phyloP scores from a whole-genome alignment of 2,329 filamentous ascomycete species.

The Didymella segeticola region DNA sequence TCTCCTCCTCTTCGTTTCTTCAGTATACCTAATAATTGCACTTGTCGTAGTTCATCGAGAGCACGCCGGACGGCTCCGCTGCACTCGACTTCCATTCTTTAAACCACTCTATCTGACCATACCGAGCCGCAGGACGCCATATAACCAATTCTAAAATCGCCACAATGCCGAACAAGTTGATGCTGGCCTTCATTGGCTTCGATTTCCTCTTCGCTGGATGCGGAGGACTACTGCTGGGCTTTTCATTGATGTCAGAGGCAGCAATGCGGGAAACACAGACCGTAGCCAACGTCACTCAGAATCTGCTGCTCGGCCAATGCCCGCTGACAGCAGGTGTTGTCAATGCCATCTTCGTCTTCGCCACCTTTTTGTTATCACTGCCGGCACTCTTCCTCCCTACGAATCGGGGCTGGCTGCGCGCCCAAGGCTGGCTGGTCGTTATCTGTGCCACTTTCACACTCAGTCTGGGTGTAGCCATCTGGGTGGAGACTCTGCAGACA shows the following conservation, averaged over 20 bases:
- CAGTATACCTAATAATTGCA: slow-evolving; percentile 40
- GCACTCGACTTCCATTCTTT: slow-evolving; percentile 45
- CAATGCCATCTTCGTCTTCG: slow-evolving; percentile 75
- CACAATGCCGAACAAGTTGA: slow-evolving; percentile 60
- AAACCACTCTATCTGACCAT: slow-evolving; percentile 3
- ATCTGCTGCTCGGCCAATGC: slow-evolving; percentile 60
- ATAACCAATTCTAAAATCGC: slow-evolving; percentile 26
- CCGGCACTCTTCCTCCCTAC: slow-evolving; percentile 73
- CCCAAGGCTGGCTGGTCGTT: slow-evolving; percentile 69
- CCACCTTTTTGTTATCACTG: slow-evolving; percentile 72
- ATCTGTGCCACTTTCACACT: slow-evolving; percentile 70
- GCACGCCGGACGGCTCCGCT: slow-evolving; percentile 49
- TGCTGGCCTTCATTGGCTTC: slow-evolving; percentile 58
- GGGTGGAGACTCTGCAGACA: slow-evolving; percentile 74
- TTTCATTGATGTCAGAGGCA: slow-evolving; percentile 59
- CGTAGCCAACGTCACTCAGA: slow-evolving; percentile 57
- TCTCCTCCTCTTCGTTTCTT: slow-evolving; percentile 38
- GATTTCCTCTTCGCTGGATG: slow-evolving; percentile 61
- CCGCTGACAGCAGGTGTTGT: slow-evolving; percentile 71
- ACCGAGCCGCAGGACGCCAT: slow-evolving; percentile 21
- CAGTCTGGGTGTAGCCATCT: slow-evolving; percentile 67
- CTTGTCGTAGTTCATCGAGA: slow-evolving; percentile 41
- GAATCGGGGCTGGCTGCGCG: slow-evolving; percentile 72
- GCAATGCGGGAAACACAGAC: slow-evolving; percentile 53
- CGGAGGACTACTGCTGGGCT: slow-evolving; percentile 60